Evolutionary conservation across 164 flowering plant species (phyloP), one percentile per base, ranked within the genome.

Genomic region (Tetrastigma voinierianum): DNA sequence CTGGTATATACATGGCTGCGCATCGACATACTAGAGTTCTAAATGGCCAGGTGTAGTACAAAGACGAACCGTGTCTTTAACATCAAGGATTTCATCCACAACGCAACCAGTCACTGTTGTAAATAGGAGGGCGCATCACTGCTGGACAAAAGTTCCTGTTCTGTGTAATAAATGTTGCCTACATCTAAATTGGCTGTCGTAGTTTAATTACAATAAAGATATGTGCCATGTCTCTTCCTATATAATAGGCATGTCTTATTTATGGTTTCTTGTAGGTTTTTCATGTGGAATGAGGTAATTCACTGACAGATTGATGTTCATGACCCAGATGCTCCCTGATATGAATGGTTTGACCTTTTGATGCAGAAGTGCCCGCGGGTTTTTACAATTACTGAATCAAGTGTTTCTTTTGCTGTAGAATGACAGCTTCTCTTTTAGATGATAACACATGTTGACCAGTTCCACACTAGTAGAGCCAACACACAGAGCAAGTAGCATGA

Each of bases 1-100:
- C n/a, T n/a, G 25, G 4, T 9, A 44, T 9, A 16, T 10, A 21
- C 17, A 4, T 20, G 10, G 16, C 2, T 8, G 66, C 18, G 13
- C 47, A 2, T 25, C 67, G 32, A 44, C 55, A 2, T 32, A 11
- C 44, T 63, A 58, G 15, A 64, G 1, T 61, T n/a, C n/a, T 63
- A n/a, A 51, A 9, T 63, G 44, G 51, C 13, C 84, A 93, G 98
- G 98, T 44, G 95, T 93, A 59, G 80, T 64, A 84, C 85, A 40
- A 93, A 86, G 81, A 54, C 48, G 15, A 80, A 72, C 18, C 86
- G 86, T 59, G 67, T 65, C 18, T 90, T 89, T 53, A 84, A 89
- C 79, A 87, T 90, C 24, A 75, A 81, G 68, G 78, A 56, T 45
- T 90, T 90, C 43, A 51, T 77, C 21, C 48, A 73, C 17, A 75